phyloP scores from a whole-genome alignment of 371 early-diverging fungal genomes.

The Cokeromyces recurvatus region DNA sequence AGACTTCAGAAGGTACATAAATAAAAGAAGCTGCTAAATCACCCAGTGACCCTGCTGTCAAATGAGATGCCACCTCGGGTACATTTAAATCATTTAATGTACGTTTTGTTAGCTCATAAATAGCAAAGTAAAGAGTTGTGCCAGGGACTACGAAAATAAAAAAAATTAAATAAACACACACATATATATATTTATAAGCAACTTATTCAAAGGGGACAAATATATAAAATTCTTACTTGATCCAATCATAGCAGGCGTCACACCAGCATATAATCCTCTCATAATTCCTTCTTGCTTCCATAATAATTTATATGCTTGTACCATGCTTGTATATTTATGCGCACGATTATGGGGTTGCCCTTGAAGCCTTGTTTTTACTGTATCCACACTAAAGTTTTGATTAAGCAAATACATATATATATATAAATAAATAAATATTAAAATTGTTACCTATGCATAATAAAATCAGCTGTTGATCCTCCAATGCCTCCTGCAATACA shows the following conservation, averaged over 20 bases:
- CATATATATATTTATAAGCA: neutral
- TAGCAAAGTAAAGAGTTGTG: conserved; percentile 70
- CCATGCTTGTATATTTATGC: conserved; percentile 59
- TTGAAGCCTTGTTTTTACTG: conserved; percentile 75
- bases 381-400: conserved; percentile 52
- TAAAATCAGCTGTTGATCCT: conserved; percentile 66
- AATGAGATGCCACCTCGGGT: conserved; percentile 62
- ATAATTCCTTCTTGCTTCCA: conserved; percentile 65
- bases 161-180: too few species aligned
- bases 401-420: neutral
- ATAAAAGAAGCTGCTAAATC: conserved; percentile 70
- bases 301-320: conserved; percentile 62
- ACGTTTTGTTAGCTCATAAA: conserved; percentile 72
- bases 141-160: conserved; percentile 54
- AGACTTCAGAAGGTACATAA: conserved; percentile 77
- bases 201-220: too few species aligned
- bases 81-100: conserved; percentile 49
- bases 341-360: conserved; percentile 56
- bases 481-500: conserved; percentile 69
- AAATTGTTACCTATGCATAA: conserved; percentile 64
- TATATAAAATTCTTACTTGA: conserved; percentile 66
- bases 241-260: conserved; percentile 71
- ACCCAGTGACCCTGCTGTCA: conserved; percentile 69
- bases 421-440: too few species aligned
- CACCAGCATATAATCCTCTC: conserved; percentile 71